phyloP scores from a whole-genome alignment of 2,329 filamentous ascomycete genomes.

The Nothopassalora personata region DNA sequence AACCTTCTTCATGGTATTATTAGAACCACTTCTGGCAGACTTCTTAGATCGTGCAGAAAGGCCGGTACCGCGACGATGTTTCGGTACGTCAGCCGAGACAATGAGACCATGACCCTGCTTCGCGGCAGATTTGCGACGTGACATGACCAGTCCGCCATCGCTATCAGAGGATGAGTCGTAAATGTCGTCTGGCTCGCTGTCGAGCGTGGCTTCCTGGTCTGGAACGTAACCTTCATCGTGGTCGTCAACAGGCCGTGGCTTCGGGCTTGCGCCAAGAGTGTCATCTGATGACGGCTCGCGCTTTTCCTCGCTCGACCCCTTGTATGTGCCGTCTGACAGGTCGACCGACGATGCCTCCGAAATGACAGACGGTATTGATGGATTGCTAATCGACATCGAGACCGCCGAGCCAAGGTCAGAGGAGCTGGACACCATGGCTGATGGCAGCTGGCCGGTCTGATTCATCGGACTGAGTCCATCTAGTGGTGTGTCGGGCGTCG shows the following conservation, averaged over 20 bases:
- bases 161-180: conserved; percentile 37
- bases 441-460: conserved; percentile 22
- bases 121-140: conserved; percentile 27
- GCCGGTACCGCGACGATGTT: conserved; percentile 29
- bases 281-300: conserved; percentile 33
- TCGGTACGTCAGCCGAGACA: conserved; percentile 5
- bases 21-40: conserved; percentile 45
- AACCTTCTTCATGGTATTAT: conserved; percentile 48
- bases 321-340: conserved; percentile 26
- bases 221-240: conserved; percentile 30
- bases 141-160: conserved; percentile 38
- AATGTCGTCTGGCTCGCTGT: conserved; percentile 38
- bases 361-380: conserved; percentile 48
- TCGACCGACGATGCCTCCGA: conserved; percentile 44
- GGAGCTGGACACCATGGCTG: conserved; percentile 39
- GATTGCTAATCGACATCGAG: conserved; percentile 47
- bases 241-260: conserved; percentile 16
- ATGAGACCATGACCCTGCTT: conserved; percentile 11
- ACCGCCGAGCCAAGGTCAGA: conserved; percentile 46
- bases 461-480: conserved; percentile 38
- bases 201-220: conserved; percentile 33
- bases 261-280: conserved; percentile 31
- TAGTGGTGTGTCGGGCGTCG: conserved; percentile 28
- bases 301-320: conserved; percentile 32
- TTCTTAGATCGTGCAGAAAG: conserved; percentile 33